Evolutionary conservation across 2,329 filamentous ascomycete species (phyloP), one percentile per base, ranked within the genome.

Genomic region (Alternaria sp.): DNA sequence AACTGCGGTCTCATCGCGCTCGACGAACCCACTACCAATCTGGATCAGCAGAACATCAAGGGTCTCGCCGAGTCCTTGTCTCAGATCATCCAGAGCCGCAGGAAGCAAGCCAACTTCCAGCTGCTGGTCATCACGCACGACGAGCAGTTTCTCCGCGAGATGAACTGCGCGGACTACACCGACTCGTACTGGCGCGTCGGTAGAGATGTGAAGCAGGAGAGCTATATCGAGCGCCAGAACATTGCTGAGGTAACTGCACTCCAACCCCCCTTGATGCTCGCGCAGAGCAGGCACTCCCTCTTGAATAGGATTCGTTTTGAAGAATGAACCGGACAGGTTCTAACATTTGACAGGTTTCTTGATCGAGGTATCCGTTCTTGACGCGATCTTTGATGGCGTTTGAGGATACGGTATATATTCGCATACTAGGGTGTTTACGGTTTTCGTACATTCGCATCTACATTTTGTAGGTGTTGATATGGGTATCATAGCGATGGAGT

Each of bases 101-200:
- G 91, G 78, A 88, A 90, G 65, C 96, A 99, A 85, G 88, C 89
- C 59, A 99, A 99, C 79, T 97, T 99, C 81, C 96, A 99, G 84
- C 88, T 99, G 59, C 96, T 99, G 76, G 93, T 99, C 75, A 99
- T 99, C 79, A 99, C 96, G 5, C 96, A 99, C 84, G 96, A 99
- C 81, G 96, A 98, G 82, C 93, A 97, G 75, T 99, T 99, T 74
- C 77, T 99, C 76, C 87, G 91, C 58, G 89, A 93, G 75, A 99
- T 99, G 96, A 90, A 93, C 70, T 97, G 93, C 79, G 90, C 89
- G 23, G 95, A 99, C 70, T 98, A 97, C 77, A 92, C 91, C 68
- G 96, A 98, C 80, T 89, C 90, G 68, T 99, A 97, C 79, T 98
- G 92, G 81, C 89, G 93, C 5, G 92, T 99, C 11, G 91, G 87